phyloP scores from a whole-genome alignment of 129 eudicot genomes.

The Chrysanthemum seticuspe region DNA sequence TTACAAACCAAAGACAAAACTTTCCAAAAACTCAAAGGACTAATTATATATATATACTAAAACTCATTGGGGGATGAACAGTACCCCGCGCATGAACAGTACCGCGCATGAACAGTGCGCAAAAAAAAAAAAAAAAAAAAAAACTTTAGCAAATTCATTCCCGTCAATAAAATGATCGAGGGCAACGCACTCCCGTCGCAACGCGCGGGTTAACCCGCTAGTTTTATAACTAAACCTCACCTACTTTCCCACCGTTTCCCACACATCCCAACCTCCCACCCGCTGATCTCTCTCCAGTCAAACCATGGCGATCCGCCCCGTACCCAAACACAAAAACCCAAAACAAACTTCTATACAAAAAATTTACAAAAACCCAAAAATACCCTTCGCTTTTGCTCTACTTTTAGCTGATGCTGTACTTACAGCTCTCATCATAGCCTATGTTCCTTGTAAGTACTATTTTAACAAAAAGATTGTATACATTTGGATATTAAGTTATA shows the following conservation, averaged over 20 bases:
- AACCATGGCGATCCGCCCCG: conserved; percentile 42
- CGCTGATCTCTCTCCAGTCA: background rate
- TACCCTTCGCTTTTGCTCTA: conserved; percentile 40
- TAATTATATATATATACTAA: no score
- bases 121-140: no score
- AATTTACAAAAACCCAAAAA: conserved; percentile 38
- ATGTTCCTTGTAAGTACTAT: conserved; percentile 66
- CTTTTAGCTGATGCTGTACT: conserved; percentile 69
- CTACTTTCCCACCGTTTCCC: background rate
- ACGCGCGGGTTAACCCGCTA: no score
- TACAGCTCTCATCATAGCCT: conserved; percentile 61
- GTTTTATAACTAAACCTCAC: background rate
- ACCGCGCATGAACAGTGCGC: no score
- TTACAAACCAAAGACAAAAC: background rate
- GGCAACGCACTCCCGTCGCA: no score
- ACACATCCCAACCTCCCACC: conserved; percentile 12
- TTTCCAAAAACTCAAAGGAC: conserved; percentile 8
- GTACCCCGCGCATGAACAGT: no score
- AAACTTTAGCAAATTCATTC: no score
- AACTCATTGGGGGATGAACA: no score
- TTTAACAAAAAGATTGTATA: background rate
- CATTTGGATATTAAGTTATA: no score
- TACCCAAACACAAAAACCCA: conserved; percentile 20
- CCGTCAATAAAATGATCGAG: no score
- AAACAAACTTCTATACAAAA: conserved; percentile 14